Base-by-base conservation (phyloP, 2,329 filamentous ascomycete genomes). In the Arachnopeziza araneosa region DNA sequence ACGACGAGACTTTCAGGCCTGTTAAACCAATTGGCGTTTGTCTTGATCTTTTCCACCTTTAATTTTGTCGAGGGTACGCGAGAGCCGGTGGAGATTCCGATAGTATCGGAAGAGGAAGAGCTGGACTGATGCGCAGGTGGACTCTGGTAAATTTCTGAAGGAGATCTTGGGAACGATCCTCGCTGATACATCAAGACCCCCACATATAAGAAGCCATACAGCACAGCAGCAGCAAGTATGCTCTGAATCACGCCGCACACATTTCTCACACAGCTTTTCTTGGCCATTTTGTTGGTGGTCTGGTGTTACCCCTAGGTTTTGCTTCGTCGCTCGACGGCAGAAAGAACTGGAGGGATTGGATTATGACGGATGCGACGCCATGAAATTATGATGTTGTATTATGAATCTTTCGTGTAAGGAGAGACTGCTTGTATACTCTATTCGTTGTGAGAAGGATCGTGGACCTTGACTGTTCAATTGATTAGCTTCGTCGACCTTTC, bases 1-100 rank as follows among this genome's bases (percentile, higher is more conserved):
- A 75, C 71, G 56, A 82, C 79, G 24, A 79, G 75, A 63, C 76
- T 80, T 60, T 77, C 73, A 9, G 80, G 80, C 53, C 80, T 74
- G 65, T 82, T 80, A 71, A 80, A 81, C 71, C 80, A 79, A 71
- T 82, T 81, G 63, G 78, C 79, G 68, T 80, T 72, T 12, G 76
- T 75, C 63, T 80, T 80, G 68, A 80, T 79, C 58, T 76, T 79
- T 67, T 78, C 77, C 12, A 66, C 63, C 30, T 67, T 60, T 24
- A 70, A 51, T 44, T 67, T 67, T 49, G 52, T 61, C 12, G 67
- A 64, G 5, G 65, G 62, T 14, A 65, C 24, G 12, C 54, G 57
- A 14, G 63, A 23, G 19, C 59, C 63, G 10, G 44, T 36, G 36
- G 26, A 30, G 9, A 30, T 30, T 30, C 53, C 62, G 53, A 24